Conservation (phyloP, 805 yeast genomes). For the Lipomyces chichibuensis region DNA sequence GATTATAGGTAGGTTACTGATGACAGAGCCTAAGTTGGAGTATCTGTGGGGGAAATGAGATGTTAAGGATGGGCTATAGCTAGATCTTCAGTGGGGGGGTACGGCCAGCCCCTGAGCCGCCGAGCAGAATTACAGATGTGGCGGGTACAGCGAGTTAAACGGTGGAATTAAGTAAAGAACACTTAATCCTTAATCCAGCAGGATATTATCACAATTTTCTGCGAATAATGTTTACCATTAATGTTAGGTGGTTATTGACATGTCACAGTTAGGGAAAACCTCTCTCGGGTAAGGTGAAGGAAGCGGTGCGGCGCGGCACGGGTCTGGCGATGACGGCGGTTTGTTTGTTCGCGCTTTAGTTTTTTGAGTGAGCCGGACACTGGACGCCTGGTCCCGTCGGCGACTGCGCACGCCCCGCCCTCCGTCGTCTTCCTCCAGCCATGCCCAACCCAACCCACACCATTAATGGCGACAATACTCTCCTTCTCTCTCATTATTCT, state of each 20-base stretch:
- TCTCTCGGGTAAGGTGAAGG: too few relatives aligned
- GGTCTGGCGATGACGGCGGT: conserved; percentile 1
- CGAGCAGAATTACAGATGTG: too few relatives aligned
- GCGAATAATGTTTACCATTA: too few relatives aligned
- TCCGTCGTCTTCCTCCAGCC: neutral
- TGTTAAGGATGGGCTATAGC: neutral
- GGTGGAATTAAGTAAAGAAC: too few relatives aligned
- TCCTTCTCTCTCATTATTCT: neutral
- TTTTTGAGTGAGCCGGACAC: neutral
- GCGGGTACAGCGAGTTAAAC: too few relatives aligned
- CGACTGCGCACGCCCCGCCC: conserved; percentile 2
- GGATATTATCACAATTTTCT: too few relatives aligned
- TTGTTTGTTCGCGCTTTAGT: neutral
- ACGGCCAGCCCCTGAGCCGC: neutral
- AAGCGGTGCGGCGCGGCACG: neutral
- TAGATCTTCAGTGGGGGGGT: too few relatives aligned
- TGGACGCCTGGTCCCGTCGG: neutral
- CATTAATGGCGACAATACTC: neutral
- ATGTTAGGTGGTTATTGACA: too few relatives aligned
- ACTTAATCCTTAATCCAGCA: too few relatives aligned
- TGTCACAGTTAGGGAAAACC: too few relatives aligned
- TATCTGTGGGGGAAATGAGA: neutral
- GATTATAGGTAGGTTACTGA: neutral
- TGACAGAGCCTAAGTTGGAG: neutral
- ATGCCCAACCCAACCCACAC: neutral